Conservation (phyloP, 805 yeast species). For the Cyberlindnera mrakii region DNA sequence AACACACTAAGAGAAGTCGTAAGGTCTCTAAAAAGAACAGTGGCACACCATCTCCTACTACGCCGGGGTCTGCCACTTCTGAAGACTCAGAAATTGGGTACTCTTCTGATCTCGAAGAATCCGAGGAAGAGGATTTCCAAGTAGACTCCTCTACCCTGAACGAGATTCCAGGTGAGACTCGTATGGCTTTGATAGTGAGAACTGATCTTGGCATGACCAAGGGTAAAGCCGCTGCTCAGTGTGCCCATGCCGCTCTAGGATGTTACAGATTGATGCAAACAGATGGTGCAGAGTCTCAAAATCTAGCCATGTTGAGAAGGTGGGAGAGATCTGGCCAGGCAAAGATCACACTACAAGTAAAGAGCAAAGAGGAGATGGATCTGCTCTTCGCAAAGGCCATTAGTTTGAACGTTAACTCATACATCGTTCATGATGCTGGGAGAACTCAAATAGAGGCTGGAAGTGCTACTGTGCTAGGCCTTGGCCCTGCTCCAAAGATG, state of each 20-base stretch:
- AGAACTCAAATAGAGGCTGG: slow-evolving; percentile 96
- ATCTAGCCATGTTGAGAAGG: slow-evolving; percentile 56
- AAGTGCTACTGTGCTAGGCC: slow-evolving; percentile 89
- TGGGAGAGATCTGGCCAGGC: slow-evolving; percentile 92
- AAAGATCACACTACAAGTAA: slow-evolving; percentile 78
- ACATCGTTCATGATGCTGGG: slow-evolving; percentile 92
- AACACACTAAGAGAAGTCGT: slow-evolving; percentile 4
- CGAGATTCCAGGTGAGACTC: slow-evolving; percentile 69
- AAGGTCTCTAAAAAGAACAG: slow-evolving; percentile 2
- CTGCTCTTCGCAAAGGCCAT: slow-evolving; percentile 75
- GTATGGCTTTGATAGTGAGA: slow-evolving; percentile 84
- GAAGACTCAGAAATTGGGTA: slow-evolving; percentile 14
- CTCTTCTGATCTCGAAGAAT: slow-evolving; percentile 31
- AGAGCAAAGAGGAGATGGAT: slow-evolving; percentile 64
- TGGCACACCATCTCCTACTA: slow-evolving; percentile 2
- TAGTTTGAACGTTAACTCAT: slow-evolving; percentile 69
- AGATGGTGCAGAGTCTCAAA: slow-evolving; percentile 44
- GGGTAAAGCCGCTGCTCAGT: slow-evolving; percentile 97
- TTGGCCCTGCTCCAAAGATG: slow-evolving; percentile 92
- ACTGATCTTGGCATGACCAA: slow-evolving; percentile 87
- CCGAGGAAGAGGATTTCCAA: slow-evolving; percentile 49
- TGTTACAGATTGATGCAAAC: slow-evolving; percentile 66
- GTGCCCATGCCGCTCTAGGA: slow-evolving; percentile 95
- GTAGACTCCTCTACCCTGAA: slow-evolving; percentile 57
- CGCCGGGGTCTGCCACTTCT: slow-evolving; percentile 3